phyloP scores from a whole-genome alignment of 202 grass and related monocot genomes.

The Thinopyrum obtusiflorum region DNA sequence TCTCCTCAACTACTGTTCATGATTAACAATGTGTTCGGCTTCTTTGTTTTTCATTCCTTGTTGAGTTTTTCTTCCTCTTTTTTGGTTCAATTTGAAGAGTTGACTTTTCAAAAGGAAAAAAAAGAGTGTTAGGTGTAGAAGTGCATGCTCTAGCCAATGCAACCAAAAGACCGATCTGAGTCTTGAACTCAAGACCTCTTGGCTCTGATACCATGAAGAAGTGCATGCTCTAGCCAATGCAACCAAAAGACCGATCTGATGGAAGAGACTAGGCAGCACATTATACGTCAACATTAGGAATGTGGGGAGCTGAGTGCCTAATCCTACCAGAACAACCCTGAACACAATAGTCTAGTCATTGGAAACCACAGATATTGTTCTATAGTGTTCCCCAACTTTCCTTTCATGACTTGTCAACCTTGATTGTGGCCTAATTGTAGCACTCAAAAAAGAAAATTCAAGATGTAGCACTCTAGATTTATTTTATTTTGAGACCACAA shows the following conservation, averaged over 20 bases:
- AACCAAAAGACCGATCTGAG: too few species aligned
- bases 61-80: not conserved
- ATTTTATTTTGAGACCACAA: not conserved
- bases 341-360: not conserved
- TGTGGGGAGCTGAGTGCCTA: not conserved
- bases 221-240: too few species aligned
- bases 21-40: not conserved
- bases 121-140: not conserved
- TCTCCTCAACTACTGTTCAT: not conserved
- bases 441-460: not conserved
- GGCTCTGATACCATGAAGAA: too few species aligned
- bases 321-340: not conserved
- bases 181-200: too few species aligned
- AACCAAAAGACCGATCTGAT: too few species aligned
- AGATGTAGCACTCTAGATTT: not conserved
- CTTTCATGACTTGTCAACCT: not conserved
- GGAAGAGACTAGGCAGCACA: too few species aligned
- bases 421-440: not conserved
- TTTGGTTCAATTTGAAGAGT: not conserved
- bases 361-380: conserved; percentile 9
- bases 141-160: too few species aligned
- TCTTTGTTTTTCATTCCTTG: not conserved
- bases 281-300: too few species aligned
- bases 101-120: not conserved
- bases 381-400: not conserved